Base-by-base conservation (phyloP, 108 stramenopile genomes). In the Skeletonema costatum region DNA sequence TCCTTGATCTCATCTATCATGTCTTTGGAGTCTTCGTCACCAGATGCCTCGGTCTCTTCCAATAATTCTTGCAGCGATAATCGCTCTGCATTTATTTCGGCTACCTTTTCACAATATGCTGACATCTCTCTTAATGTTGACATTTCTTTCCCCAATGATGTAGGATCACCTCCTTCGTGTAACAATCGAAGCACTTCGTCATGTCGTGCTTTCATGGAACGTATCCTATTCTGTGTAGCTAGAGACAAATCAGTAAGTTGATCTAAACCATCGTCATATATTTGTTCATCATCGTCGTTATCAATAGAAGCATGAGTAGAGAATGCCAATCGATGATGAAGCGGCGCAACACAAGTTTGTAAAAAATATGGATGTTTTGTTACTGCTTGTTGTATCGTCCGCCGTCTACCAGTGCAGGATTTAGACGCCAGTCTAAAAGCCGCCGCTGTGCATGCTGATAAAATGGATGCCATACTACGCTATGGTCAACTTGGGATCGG, bases 111-210 rank as follows among this genome's bases (percentile, higher is more conserved):
- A 56, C 86, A 63, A 39, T 89, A 58, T 5, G 66, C 31, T 10
- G 78, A 66, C 10, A 85, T 69, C 7, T 32, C 70, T 11, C 87
- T 59, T 56, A 94, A 61, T 2, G 86, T 75, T 21, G 91, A 88
- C 30, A 94, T 53, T 58, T 94, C 93, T 66, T 89, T 90, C 10
- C 89, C 91, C 9, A 88, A 60, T 6, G 84, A 48, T 42, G 83
- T 80, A 10, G 58, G 51, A 39, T 88, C 87, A 11, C 87, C 86
- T 21, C 86, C 81, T 42, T 60, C 69, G 39, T 75, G 67, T 11
- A 88, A 74, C 21, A 80, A 48, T 42, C 66, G n/a, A 56, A 87
- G 39, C 7, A 89, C 31, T 60, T 88, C 84, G 16, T 87, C 76
- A 62, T 91, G 90, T 12, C 87, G 87, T 12, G 74, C 31, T 59